These are phyloP conservation scores for Exophiala sideris DNA, from an alignment of 2,329 filamentous ascomycete genomes.

Conservation along the genomic window DNA sequence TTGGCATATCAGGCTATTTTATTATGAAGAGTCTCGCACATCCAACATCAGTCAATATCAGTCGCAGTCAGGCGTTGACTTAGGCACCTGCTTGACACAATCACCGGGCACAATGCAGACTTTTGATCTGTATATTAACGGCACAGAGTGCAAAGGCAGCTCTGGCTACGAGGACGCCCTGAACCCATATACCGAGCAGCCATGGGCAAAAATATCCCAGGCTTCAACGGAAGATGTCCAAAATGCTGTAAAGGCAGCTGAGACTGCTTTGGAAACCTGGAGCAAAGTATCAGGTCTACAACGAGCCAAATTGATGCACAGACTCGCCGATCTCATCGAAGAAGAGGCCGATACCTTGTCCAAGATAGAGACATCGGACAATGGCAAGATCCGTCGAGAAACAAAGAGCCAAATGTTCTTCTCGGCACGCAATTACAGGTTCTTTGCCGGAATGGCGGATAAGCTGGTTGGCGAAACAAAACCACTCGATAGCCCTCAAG, in stretches of 20 bases:
- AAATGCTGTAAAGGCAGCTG: conserved; percentile 34
- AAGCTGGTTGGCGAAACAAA: conserved; percentile 72
- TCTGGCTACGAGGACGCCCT: not conserved
- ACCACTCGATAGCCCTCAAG: conserved; percentile 51
- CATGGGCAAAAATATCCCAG: conserved; percentile 2
- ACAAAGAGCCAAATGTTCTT: conserved; percentile 61
- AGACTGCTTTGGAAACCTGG: conserved; percentile 64
- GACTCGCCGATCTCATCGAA: conserved; percentile 64
- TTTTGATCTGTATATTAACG: not conserved
- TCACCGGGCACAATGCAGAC: no score
- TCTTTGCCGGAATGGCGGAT: conserved; percentile 76
- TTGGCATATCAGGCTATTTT: no score
- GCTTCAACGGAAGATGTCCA: conserved; percentile 34
- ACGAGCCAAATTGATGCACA: conserved; percentile 64
- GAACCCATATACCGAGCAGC: conserved; percentile 2
- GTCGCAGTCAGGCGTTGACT: no score
- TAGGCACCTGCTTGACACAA: no score
- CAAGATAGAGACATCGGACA: conserved; percentile 73
- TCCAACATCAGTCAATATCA: no score
- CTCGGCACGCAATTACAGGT: conserved; percentile 55
- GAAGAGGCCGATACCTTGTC: conserved; percentile 60
- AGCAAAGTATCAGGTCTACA: conserved; percentile 62
- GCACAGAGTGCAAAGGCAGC: not conserved
- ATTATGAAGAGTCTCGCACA: no score
- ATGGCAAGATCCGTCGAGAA: conserved; percentile 69